Evolutionary conservation across 257 asterid genomes (phyloP).

Genomic region (Ehretia macrophylla): DNA sequence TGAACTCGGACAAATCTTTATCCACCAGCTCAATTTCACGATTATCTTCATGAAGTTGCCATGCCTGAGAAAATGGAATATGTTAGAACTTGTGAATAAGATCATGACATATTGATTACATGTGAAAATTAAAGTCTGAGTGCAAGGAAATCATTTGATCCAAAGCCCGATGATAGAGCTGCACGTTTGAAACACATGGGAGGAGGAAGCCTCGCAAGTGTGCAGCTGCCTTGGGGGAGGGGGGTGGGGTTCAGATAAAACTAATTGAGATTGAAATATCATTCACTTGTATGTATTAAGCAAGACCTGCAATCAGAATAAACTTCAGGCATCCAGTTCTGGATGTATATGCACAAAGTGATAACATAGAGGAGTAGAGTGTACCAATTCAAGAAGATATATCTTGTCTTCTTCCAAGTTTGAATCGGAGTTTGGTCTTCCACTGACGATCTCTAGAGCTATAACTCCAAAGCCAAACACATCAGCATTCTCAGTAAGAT

Average conservation of each 20-base stretch:
- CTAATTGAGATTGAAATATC: no score
- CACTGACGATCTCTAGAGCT: constrained; percentile 58
- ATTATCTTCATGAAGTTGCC: constrained; percentile 40
- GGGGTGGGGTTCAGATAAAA: no score
- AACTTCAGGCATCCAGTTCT: no score
- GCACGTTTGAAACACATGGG: no score
- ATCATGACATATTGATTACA: no score
- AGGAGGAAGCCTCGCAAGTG: no score
- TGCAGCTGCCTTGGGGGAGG: no score
- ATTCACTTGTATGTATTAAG: no score
- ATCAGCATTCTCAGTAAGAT: constrained; percentile 68
- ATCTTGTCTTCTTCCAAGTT: constrained; percentile 44
- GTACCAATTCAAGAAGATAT: constrained; percentile 80
- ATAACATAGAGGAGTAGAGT: not conserved
- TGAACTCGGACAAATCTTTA: constrained; percentile 25
- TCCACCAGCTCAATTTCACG: constrained; percentile 45
- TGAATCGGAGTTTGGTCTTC: constrained; percentile 60
- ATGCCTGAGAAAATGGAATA: constrained; percentile 12
- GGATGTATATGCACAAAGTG: not conserved
- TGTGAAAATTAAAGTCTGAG: no score
- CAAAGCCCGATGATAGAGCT: no score
- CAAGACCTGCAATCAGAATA: no score
- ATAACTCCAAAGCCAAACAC: constrained; percentile 69
- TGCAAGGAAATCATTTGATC: no score
- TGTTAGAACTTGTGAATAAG: not conserved